Conservation (phyloP, 2,329 filamentous ascomycete species). For the Aspergillus uvarum region DNA sequence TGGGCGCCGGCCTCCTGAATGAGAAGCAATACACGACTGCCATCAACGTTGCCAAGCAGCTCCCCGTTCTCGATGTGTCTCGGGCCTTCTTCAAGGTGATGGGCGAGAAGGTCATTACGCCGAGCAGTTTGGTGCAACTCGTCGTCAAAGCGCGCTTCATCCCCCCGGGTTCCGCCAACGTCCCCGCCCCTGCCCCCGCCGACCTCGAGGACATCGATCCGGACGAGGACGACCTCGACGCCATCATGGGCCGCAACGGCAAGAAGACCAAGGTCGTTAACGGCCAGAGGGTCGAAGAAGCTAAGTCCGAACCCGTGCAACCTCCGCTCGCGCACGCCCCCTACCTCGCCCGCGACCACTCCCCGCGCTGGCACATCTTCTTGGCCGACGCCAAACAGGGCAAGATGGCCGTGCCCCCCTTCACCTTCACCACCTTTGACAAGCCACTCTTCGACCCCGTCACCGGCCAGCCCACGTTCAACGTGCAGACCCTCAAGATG, state of each 20-base stretch:
- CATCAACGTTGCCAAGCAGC: constrained; percentile 74
- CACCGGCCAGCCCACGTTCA: constrained; percentile 81
- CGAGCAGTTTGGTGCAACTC: constrained; percentile 86
- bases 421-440: constrained; percentile 91
- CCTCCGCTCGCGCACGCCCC: constrained; percentile 88
- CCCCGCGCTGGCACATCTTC: constrained; percentile 92
- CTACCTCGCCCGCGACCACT: constrained; percentile 84
- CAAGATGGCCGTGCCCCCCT: constrained; percentile 94
- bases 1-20: constrained; percentile 68
- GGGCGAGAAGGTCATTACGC: constrained; percentile 89
- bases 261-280: constrained; percentile 61
- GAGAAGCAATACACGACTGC: constrained; percentile 75
- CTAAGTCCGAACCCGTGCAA: constrained; percentile 62
- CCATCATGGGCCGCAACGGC: constrained; percentile 74
- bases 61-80: constrained; percentile 80
- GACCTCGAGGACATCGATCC: constrained; percentile 91
- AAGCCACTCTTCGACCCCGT: constrained; percentile 75
- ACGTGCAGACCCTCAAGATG: constrained; percentile 94
- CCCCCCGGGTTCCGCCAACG: constrained; percentile 73
- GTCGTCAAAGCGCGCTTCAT: constrained; percentile 94
- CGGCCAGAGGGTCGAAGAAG: constrained; percentile 53
- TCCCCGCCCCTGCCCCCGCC: constrained; percentile 71
- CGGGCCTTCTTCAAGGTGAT: constrained; percentile 98
- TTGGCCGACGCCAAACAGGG: constrained; percentile 90
- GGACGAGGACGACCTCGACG: constrained; percentile 87